These are phyloP conservation scores for Fusarium domesticum DNA, from an alignment of 2,329 filamentous ascomycete species.

Conservation along the genomic window DNA sequence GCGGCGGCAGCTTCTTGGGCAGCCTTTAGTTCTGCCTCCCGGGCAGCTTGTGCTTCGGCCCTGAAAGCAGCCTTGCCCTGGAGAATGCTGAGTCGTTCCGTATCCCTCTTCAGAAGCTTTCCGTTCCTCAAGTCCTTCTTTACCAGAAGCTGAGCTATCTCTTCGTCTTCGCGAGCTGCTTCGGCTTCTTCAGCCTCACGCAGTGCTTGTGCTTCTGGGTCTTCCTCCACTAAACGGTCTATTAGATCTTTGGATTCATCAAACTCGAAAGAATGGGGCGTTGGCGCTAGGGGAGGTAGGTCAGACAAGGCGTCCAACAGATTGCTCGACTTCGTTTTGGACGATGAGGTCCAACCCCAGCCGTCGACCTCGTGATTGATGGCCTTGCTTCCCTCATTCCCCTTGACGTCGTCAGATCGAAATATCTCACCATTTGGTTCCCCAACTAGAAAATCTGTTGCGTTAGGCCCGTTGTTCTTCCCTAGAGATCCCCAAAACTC, in stretches of 20 bases:
- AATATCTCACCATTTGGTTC: slow-evolving; percentile 46
- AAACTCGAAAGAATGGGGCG: slow-evolving; percentile 46
- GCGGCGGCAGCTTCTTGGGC: slow-evolving; percentile 14
- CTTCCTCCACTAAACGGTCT: slow-evolving; percentile 33
- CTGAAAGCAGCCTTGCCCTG: slow-evolving; percentile 25
- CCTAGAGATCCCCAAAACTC: slow-evolving; percentile 37
- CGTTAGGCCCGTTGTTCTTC: slow-evolving; percentile 43
- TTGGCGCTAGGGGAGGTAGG: slow-evolving; percentile 47
- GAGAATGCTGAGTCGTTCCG: slow-evolving; percentile 19
- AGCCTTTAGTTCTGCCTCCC: slow-evolving; percentile 20
- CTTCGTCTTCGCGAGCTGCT: slow-evolving; percentile 28
- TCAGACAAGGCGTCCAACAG: slow-evolving; percentile 39
- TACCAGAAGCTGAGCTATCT: slow-evolving; percentile 39
- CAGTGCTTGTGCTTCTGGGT: slow-evolving; percentile 20
- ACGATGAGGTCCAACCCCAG: slow-evolving; percentile 43
- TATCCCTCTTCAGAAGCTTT: slow-evolving; percentile 21
- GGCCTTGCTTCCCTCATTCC: slow-evolving; percentile 42
- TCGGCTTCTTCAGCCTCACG: slow-evolving; percentile 25
- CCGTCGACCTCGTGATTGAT: slow-evolving; percentile 42
- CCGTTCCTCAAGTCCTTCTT: slow-evolving; percentile 36
- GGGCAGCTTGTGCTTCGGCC: slow-evolving; percentile 29
- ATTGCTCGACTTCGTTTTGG: slow-evolving; percentile 44
- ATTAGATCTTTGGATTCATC: slow-evolving; percentile 36
- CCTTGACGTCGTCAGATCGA: slow-evolving; percentile 45
- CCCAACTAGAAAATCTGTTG: slow-evolving; percentile 44